Base-by-base conservation (phyloP, 352 stramenopile species). In the Pseudoperonospora humuli region DNA sequence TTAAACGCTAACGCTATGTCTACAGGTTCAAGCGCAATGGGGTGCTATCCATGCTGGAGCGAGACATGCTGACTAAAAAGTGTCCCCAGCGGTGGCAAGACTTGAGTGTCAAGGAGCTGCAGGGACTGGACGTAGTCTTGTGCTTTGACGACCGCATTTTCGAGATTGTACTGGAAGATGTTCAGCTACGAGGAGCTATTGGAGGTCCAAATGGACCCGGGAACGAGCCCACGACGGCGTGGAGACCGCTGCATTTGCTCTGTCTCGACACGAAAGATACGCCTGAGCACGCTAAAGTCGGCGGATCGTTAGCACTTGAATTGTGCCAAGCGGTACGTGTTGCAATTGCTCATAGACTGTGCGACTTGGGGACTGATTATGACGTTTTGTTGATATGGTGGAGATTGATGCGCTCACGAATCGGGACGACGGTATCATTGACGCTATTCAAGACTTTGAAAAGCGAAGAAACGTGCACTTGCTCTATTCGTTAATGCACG, bases 81-180 rank as follows among this genome's bases (percentile, higher is more conserved):
- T 82, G 77, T 54, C 84, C 84, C 15, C 73, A 94, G 58, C 61
- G 79, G 36, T 94, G 75, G 75, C 84, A 95, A 48, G 82, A 95
- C 31, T 73, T 87, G 42, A 79, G 54, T 27, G 49, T 78, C 5
- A 61, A 69, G 21, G 81, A 93, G 53, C 52, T 93, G 14, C 70
- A 84, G 18, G 59, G 70, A 2, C 70, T 94, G 46, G 77, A 91
- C 39, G 77, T 95, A 14, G 75, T 93, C 20, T 45, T 95, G n/a
- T 93, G 82, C 68, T 95, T 95, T 60, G 84, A 95, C 57, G 76
- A 91, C 60, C 76, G 80, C 45, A 88, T 95, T 44, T 95, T 89
- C 18, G 79, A 94, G 52, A 87, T 90, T 20, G 76, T 95, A 13
- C 47, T 91, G 19, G 81, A 95, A 39, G 76, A 84, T 48, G 50